phyloP scores from a whole-genome alignment of 306 rosid species.

The Fagus sylvatica region DNA sequence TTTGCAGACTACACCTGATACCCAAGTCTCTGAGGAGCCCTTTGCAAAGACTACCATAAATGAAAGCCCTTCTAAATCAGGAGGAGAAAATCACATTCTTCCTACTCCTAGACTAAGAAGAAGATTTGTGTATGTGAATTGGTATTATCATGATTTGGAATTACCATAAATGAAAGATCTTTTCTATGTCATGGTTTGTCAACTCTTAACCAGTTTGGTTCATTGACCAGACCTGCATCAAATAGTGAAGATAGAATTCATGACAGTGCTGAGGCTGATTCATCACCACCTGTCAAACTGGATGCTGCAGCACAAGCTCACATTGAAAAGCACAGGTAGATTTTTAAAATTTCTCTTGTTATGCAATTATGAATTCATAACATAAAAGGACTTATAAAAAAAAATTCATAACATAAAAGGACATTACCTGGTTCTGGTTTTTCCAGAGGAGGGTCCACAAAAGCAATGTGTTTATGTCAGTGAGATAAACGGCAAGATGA shows the following conservation, averaged over 20 bases:
- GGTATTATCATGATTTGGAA: not conserved
- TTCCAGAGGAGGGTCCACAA: too few species aligned
- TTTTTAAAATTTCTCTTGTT: conserved; percentile 3
- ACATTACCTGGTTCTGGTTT: not conserved
- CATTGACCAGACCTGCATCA: conserved; percentile 53
- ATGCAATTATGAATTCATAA: not conserved
- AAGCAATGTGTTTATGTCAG: too few species aligned
- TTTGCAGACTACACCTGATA: conserved; percentile 39
- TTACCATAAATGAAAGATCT: not conserved
- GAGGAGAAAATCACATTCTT: conserved; percentile 38
- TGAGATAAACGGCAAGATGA: too few species aligned
- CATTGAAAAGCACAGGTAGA: conserved; percentile 81
- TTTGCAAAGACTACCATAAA: conserved; percentile 33
- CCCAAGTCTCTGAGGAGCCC: conserved; percentile 46
- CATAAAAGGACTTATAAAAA: not conserved
- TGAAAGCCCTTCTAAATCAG: conserved; percentile 47
- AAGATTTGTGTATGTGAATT: conserved; percentile 62
- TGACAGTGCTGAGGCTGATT: conserved; percentile 44
- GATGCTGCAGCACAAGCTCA: conserved; percentile 72
- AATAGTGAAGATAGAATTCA: conserved; percentile 48
- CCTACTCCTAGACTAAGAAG: conserved; percentile 76
- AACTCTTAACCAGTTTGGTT: conserved; percentile 30
- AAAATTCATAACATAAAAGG: not conserved
- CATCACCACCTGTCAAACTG: conserved; percentile 59
- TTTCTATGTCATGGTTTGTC: conserved; percentile 16